These are phyloP conservation scores for Pythium plurisporium DNA, from an alignment of 352 stramenopile species.

Conservation along the genomic window DNA sequence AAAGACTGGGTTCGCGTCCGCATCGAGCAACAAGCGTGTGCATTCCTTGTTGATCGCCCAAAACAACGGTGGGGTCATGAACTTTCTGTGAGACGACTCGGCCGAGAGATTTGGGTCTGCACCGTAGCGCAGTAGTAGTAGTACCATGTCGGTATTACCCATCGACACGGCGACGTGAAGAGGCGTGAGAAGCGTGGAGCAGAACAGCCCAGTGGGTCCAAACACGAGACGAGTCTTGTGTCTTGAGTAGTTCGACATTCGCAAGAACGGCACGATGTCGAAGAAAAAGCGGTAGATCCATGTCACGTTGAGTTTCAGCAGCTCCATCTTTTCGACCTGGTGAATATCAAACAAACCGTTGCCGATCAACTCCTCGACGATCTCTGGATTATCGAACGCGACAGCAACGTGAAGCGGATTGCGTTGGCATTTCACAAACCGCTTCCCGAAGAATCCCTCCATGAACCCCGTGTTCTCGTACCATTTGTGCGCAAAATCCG, in stretches of 20 bases:
- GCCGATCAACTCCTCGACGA: conserved; percentile 59
- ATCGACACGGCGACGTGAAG: conserved; percentile 72
- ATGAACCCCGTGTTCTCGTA: conserved; percentile 36
- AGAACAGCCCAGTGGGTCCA: conserved; percentile 49
- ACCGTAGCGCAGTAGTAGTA: conserved; percentile 52
- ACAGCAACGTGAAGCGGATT: conserved; percentile 78
- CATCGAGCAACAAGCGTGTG: conserved; percentile 53
- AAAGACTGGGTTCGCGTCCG: conserved; percentile 62
- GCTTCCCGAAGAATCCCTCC: conserved; percentile 10
- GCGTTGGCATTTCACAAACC: conserved; percentile 41
- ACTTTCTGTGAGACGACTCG: conserved; percentile 50
- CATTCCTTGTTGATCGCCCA: conserved; percentile 72
- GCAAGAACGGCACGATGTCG: conserved; percentile 49
- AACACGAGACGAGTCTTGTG: conserved; percentile 43
- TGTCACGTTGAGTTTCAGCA: conserved; percentile 56
- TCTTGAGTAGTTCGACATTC: conserved; percentile 39
- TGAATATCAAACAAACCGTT: conserved; percentile 65
- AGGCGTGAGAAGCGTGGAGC: conserved; percentile 62
- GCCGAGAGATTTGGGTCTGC: conserved; percentile 56
- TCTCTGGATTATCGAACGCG: conserved; percentile 59
- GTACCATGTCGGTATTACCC: conserved; percentile 59
- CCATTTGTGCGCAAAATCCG: conserved; percentile 63
- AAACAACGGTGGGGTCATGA: conserved; percentile 60
- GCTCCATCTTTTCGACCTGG: conserved; percentile 68
- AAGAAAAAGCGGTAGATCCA: conserved; percentile 72